Base-by-base conservation (phyloP, 2,329 filamentous ascomycete genomes). In the Aspergillus versicolor region DNA sequence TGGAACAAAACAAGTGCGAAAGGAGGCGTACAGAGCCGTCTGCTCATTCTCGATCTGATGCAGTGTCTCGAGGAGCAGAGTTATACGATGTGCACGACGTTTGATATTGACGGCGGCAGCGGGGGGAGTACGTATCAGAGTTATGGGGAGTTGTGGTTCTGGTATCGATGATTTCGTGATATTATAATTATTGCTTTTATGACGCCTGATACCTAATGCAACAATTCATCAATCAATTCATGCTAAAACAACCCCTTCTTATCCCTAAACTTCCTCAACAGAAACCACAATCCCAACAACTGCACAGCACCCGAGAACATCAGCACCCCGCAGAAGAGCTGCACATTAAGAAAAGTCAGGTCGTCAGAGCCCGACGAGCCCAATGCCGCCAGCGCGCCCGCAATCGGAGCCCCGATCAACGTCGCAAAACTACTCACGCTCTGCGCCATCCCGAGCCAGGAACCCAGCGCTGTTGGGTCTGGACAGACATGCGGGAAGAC, bases 361-460 rank as follows among this genome's bases (percentile, higher is more conserved):
- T 65, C 58, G 13, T 58, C 52, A 19, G 59, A 62, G 3, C 61
- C 62, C 0, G 73, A 70, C 1, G 65, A 61, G 8, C 70, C 67
- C 27, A 66, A 66, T 47, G 76, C 68, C 24, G 81, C 73, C 49
- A 82, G 65, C 11, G 75, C 75, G 1, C 80, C 80, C 5, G 74
- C 79, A 43, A 82, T 77, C 0, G 81, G 79, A 6, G 79, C 74
- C 0, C 81, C 80, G 0, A 77, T 75, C 43, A 82, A 65, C 3
- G 73, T 74, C 3, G 80, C 77, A 52, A 82, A 75, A 42, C 74
- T 76, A 9, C 80, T 74, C 48, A 81, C 71, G 34, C 73, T 75
- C 52, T 82, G 80, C 2, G 79, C 74, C 75, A 81, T 79, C 5
- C 80, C 80, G 57, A 82, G 76, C 57, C 79, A 74, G 12, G 77